These are phyloP conservation scores for Glycyrrhiza uralensis DNA, from an alignment of 306 rosid genomes.

Conservation along the genomic window DNA sequence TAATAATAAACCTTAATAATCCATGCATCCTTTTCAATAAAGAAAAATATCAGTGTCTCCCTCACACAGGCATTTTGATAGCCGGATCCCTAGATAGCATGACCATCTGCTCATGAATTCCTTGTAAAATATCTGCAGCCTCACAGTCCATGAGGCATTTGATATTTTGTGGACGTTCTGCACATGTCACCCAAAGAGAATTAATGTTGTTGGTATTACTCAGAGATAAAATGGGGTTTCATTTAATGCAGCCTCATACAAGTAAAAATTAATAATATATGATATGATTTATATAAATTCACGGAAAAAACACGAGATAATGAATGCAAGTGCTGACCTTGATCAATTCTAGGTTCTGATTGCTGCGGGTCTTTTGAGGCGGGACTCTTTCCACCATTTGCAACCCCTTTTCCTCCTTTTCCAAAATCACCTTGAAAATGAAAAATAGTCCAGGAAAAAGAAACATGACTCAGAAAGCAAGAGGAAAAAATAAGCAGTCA, in stretches of 20 bases:
- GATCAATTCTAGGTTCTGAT: constrained; percentile 53
- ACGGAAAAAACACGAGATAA: constrained; percentile 1
- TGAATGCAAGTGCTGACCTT: constrained; percentile 49
- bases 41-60: constrained; percentile 4
- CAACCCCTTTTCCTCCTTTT: constrained; percentile 58
- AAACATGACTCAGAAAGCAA: not conserved
- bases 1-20: not conserved
- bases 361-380: constrained; percentile 42
- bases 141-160: constrained; percentile 86
- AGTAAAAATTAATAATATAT: not conserved
- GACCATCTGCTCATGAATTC: constrained; percentile 72
- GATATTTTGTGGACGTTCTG: constrained; percentile 70
- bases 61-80: constrained; percentile 70
- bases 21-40: constrained; percentile 9
- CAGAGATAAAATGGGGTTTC: not conserved
- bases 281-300: constrained; percentile 1
- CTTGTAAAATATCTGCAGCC: constrained; percentile 62
- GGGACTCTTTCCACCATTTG: constrained; percentile 41
- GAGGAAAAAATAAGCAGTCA: constrained; percentile 9
- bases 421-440: constrained; percentile 35
- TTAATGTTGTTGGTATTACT: not conserved
- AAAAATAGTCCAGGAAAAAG: constrained; percentile 4
- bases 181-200: constrained; percentile 24
- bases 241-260: constrained; percentile 10
- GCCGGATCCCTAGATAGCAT: constrained; percentile 69